Percentiles rank a stretch among this genome's conserved stretches.
phyloP scores from a whole-genome alignment of 2,329 filamentous ascomycete genomes.

The Epichloe uncinata region DNA sequence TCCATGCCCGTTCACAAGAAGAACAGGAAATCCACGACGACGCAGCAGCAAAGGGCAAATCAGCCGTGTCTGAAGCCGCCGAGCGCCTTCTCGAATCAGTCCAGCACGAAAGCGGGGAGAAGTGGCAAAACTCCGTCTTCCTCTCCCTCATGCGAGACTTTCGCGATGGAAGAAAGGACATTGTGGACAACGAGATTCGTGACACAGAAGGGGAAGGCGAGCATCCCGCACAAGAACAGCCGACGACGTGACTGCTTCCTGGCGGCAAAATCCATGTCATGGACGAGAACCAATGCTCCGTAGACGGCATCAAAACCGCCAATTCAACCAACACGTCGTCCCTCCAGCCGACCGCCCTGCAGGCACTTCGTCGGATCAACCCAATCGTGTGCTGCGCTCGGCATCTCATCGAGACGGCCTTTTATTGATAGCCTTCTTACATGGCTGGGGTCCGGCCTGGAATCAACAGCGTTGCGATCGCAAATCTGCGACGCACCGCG shows the following conservation, averaged over 20 bases:
- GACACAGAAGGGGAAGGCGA: slow-evolving; percentile 13
- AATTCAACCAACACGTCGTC: too few species aligned
- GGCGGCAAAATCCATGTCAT: background rate
- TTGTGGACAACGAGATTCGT: slow-evolving; percentile 27
- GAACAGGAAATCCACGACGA: slow-evolving; percentile 6
- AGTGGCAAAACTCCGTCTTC: slow-evolving; percentile 34
- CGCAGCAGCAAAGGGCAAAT: slow-evolving; percentile 14
- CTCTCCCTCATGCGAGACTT: slow-evolving; percentile 32
- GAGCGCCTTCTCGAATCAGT: slow-evolving; percentile 29
- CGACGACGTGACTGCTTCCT: slow-evolving; percentile 7
- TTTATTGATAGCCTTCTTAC: slow-evolving; percentile 6
- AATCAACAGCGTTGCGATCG: too few species aligned
- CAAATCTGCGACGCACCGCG: too few species aligned
- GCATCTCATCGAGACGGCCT: slow-evolving; percentile 13
- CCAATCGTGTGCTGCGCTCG: slow-evolving; percentile 11
- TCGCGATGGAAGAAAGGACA: slow-evolving; percentile 30
- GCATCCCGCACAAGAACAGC: background rate
- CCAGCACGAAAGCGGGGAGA: slow-evolving; percentile 30
- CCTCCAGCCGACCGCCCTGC: background rate
- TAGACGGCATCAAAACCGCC: background rate
- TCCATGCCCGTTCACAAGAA: slow-evolving; percentile 6
- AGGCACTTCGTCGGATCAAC: background rate
- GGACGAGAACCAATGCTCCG: background rate
- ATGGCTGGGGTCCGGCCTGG: too few species aligned
- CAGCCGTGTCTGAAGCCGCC: slow-evolving; percentile 29